phyloP scores from a whole-genome alignment of 2,329 filamentous ascomycete genomes.

The Aspergillus puulaauensis region DNA sequence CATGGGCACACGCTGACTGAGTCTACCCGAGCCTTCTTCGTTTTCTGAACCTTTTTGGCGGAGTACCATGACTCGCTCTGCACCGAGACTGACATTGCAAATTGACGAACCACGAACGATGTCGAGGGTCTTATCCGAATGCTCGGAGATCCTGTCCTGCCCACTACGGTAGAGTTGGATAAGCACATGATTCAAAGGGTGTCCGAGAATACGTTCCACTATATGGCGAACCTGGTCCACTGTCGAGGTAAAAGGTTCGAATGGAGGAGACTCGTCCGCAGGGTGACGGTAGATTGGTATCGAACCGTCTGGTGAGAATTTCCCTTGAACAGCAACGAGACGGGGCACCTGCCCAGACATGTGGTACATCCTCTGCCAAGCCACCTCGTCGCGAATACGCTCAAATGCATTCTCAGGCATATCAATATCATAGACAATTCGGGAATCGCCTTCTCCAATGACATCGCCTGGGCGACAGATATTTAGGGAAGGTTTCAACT shows the following conservation, averaged over 20 bases:
- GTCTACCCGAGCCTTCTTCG: constrained; percentile 44
- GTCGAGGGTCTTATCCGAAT: constrained; percentile 95
- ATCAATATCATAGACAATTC: constrained; percentile 69
- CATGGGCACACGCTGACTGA: constrained; percentile 67
- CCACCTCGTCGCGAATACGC: constrained; percentile 69
- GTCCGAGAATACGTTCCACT: constrained; percentile 72
- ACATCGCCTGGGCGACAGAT: constrained; percentile 50
- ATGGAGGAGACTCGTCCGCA: constrained; percentile 77
- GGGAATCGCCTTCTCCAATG: constrained; percentile 80
- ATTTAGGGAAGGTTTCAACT: constrained; percentile 19
- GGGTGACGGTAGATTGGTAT: constrained; percentile 95
- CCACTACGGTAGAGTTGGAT: constrained; percentile 92
- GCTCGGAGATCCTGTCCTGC: constrained; percentile 89
- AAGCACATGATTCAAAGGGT: constrained; percentile 83
- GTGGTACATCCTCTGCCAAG: constrained; percentile 91
- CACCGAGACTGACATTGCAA: constrained; percentile 91
- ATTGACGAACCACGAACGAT: constrained; percentile 79
- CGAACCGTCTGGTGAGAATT: constrained; percentile 62
- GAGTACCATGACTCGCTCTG: constrained; percentile 84
- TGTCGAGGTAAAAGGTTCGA: constrained; percentile 72
- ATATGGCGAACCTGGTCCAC: constrained; percentile 67
- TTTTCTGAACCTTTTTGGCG: constrained; percentile 61
- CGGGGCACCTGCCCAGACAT: constrained; percentile 88
- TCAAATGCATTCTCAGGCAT: constrained; percentile 63
- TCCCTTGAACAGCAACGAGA: constrained; percentile 84